Base-by-base conservation (phyloP, 1,284 basidiomycete genomes). In the Melampsora larici-populina region DNA sequence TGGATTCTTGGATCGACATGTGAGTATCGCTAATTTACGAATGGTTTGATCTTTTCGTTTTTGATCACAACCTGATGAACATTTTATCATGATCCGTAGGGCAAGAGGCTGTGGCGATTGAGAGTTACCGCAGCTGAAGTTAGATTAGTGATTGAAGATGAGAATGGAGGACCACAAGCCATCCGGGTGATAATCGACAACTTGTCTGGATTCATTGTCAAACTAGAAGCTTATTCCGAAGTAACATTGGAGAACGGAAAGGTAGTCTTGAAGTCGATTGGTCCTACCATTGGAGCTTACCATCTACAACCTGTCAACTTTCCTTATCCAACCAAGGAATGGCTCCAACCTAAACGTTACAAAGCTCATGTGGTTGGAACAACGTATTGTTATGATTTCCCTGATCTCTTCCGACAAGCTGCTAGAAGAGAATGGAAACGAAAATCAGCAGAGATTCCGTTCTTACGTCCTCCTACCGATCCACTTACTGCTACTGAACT, bases 361-460 rank as follows among this genome's bases (percentile, higher is more conserved):
- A 95, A 98, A 83, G 97, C 97, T n/a, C 97, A 99, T 85, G 89
- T 97, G 78, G 91, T 97, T 80, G 96, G 97, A 79, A 99, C 97
- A 43, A 99, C 96, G 68, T 99, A 99, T 83, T 95, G 92, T 60
- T 86, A 99, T 86, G 97, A 99, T 86, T 98, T 99, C 90, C 94
- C 97, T 67, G 96, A 97, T 83, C 89, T 99, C 78, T 97, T 99
- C 87, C 91, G 94, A 70, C 98, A 99, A 86, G 94, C 96, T 8
- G 87, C 98, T 79, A 92, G 94, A 83, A 93, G 95, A 82, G 88
- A 93, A 79, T 99, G 96, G 96, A 88, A 90, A 48, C 84, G 86
- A 36, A 86, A 85, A 77, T 89, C 91, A 82, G 81, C 81, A 80
- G 80, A 82, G 64, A 79, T 81, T 78, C 86, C 92, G 24, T 87